Evolutionary conservation across 192 early-diverging fungal species (phyloP), one percentile per base, ranked within the genome.

Genomic region (Gaertneriomyces semiglobifer): DNA sequence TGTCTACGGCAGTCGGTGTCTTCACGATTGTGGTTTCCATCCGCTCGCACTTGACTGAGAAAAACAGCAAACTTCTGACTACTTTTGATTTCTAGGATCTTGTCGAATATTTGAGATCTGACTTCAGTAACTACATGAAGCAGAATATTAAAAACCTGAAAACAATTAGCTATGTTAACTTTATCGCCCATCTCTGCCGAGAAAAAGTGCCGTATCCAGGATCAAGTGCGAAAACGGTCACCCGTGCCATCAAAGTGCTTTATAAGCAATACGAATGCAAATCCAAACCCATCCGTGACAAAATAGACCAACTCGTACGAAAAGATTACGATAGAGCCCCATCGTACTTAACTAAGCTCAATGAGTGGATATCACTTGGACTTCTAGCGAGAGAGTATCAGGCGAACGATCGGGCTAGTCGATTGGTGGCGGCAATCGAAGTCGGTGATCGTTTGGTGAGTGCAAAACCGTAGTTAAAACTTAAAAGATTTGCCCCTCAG

Each of bases 101-200:
- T 48, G 47, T 48, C 47, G 47, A 48, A 10, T 48, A 48, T n/a
- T n/a, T 48, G 47, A 8, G n/a, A 48, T 10, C 8, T 48, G 47
- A 48, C 47, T 48, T 48, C 47, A n/a, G n/a, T 48, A n/a, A 48
- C 47, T 48, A 48, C 47, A 48, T 48, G 47, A n/a, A 48, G 47
- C 47, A 48, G 47, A 48, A 48, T 48, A n/a, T 48, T 8, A n/a
- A 8, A 10, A 48, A 48, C 47, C 47, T 48, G 9, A 48, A 48
- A 48, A 48, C 47, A 8, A 48, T 48, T n/a, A 48, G 47, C 47
- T 48, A 10, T 48, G 47, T 48, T n/a, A 48, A 48, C 47, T 48
- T 48, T 48, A 48, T 48, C n/a, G 47, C 47, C 47, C 47, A 48
- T 48, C 47, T 48, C 47, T 48, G 47, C 47, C 47, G 47, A 48